phyloP scores from a whole-genome alignment of 768 basidiomycete species.

The Kwoniella heveanensis region DNA sequence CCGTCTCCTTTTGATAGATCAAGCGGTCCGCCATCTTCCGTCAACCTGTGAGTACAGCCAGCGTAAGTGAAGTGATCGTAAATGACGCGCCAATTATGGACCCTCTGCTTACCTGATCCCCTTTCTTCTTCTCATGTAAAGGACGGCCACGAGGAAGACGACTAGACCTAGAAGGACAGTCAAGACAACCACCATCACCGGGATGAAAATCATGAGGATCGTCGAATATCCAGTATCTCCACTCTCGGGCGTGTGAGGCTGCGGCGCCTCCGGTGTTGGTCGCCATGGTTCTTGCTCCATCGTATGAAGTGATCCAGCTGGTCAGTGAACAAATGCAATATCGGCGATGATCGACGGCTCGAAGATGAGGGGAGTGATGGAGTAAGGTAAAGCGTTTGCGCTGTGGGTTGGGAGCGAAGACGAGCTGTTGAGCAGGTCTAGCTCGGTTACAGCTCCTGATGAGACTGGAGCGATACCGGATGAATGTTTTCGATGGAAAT shows the following conservation, averaged over 20 bases:
- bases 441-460: too few species aligned
- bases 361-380: too few species aligned
- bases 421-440: too few species aligned
- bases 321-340: too few species aligned
- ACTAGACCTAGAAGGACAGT: slow-evolving; percentile 90
- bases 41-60: slow-evolving; percentile 68
- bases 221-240: slow-evolving; percentile 22
- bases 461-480: too few species aligned
- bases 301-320: neutral
- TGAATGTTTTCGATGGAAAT: too few species aligned
- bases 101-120: slow-evolving; percentile 54
- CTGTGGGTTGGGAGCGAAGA: too few species aligned
- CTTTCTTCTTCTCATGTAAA: slow-evolving; percentile 64
- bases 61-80: too few species aligned
- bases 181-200: slow-evolving; percentile 88
- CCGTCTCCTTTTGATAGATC: slow-evolving; percentile 88
- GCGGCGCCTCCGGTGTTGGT: neutral
- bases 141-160: slow-evolving; percentile 83
- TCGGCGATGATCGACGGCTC: too few species aligned
- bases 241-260: neutral
- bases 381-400: too few species aligned
- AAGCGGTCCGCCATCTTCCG: slow-evolving; percentile 84
- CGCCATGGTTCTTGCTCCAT: slow-evolving; percentile 7
- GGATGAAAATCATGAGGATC: slow-evolving; percentile 68
- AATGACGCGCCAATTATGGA: too few species aligned